Evolutionary conservation across 352 stramenopile genomes (phyloP).

Genomic region (Globisporangium ultimum): DNA sequence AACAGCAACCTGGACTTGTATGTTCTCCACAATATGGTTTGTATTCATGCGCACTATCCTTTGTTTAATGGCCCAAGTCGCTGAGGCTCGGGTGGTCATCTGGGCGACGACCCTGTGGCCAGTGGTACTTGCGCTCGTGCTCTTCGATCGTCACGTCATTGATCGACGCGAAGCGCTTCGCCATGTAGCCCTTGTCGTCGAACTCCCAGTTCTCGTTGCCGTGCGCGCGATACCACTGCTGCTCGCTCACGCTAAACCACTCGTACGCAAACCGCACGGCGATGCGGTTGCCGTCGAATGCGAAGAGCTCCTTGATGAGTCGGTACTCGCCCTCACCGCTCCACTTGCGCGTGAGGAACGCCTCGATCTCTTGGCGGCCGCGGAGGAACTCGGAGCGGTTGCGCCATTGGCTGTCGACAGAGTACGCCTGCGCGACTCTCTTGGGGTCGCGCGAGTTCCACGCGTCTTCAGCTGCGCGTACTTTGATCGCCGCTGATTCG

Average conservation of each 20-base stretch:
- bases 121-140: constrained; percentile 61
- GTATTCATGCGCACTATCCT: too few relatives aligned
- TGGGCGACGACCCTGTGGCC: constrained; percentile 40
- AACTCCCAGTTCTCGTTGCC: constrained; percentile 91
- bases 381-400: constrained; percentile 84
- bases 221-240: constrained; percentile 80
- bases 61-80: constrained; percentile 3
- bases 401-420: constrained; percentile 69
- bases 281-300: constrained; percentile 74
- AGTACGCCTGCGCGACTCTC: constrained; percentile 78
- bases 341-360: constrained; percentile 81
- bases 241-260: constrained; percentile 38
- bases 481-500: constrained; percentile 72
- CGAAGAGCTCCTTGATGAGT: constrained; percentile 88
- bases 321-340: constrained; percentile 68
- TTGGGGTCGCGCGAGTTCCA: constrained; percentile 82
- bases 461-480: constrained; percentile 80
- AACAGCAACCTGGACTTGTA: too few relatives aligned
- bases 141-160: constrained; percentile 82
- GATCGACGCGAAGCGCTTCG: constrained; percentile 76
- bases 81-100: constrained; percentile 22
- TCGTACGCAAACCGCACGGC: constrained; percentile 88
- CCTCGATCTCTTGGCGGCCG: constrained; percentile 64
- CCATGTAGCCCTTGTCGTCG: constrained; percentile 72
- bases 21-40: too few relatives aligned